These are phyloP conservation scores for Malus hybrid DNA, from an alignment of 331 rosid genomes.

Conservation along the genomic window DNA sequence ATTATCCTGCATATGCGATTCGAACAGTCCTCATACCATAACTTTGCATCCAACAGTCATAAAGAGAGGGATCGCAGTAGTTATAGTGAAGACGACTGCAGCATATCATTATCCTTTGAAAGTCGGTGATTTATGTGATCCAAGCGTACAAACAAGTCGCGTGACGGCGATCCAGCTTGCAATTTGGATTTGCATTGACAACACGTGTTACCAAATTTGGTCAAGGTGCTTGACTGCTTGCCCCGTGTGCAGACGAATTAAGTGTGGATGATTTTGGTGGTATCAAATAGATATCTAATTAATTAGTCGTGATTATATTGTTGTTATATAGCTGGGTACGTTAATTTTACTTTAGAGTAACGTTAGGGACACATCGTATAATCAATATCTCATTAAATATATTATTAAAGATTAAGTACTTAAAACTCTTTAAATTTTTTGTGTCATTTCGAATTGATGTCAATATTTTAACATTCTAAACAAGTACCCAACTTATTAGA, in stretches of 20 bases:
- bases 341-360: no score
- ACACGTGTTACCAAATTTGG: not conserved
- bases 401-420: no score
- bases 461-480: no score
- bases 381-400: no score
- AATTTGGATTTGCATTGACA: not conserved
- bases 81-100: not conserved
- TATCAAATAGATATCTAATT: no score
- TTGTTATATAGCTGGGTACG: constrained; percentile 23
- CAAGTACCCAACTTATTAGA: no score
- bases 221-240: not conserved
- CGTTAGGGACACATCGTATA: no score
- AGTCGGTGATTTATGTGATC: not conserved
- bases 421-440: no score
- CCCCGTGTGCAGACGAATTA: not conserved
- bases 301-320: no score
- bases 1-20: no score
- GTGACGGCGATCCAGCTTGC: not conserved
- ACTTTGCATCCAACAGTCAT: not conserved
- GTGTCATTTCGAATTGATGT: no score
- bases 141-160: no score
- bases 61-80: not conserved
- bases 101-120: not conserved
- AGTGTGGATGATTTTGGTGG: constrained; percentile 12
- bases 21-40: not conserved